Percentiles rank a stretch among this genome's conserved stretches.
phyloP scores from a whole-genome alignment of 2,329 filamentous ascomycete genomes.

The Stromatinia cepivora region DNA sequence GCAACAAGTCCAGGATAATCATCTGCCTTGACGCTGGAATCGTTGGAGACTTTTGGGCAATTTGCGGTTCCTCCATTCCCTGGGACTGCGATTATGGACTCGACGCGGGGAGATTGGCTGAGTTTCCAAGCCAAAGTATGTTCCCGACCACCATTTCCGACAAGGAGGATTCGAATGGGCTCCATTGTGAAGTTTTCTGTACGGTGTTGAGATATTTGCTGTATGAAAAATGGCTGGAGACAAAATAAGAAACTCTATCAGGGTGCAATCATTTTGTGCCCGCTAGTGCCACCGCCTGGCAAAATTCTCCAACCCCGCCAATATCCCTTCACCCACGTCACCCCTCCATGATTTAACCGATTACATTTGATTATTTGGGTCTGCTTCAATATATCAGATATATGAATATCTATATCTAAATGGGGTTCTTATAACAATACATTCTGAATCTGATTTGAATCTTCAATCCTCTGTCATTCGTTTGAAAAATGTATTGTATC shows the following conservation, averaged over 20 bases:
- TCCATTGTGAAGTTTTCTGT: slow-evolving; percentile 27
- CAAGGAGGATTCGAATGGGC: slow-evolving; percentile 67
- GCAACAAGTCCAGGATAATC: slow-evolving; percentile 75
- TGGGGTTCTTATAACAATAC: background rate
- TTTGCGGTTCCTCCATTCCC: slow-evolving; percentile 86
- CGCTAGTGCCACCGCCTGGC: slow-evolving; percentile 18
- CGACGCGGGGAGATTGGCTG: slow-evolving; percentile 75
- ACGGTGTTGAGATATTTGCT: background rate
- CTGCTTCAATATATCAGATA: background rate
- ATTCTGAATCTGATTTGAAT: background rate
- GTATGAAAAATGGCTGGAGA: background rate
- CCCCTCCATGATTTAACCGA: slow-evolving; percentile 12
- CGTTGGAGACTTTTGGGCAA: slow-evolving; percentile 71
- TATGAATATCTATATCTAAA: background rate
- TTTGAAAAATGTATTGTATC: background rate
- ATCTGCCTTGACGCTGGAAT: slow-evolving; percentile 63
- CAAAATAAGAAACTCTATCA: slow-evolving; percentile 10
- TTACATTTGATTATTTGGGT: background rate
- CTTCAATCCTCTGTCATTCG: background rate
- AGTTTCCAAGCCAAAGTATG: slow-evolving; percentile 95
- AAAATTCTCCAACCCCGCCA: slow-evolving; percentile 15
- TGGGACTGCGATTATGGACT: slow-evolving; percentile 68
- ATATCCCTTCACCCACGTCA: slow-evolving; percentile 3
- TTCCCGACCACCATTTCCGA: slow-evolving; percentile 93
- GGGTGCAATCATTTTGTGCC: slow-evolving; percentile 16